Percentiles rank a stretch among this genome's conserved stretches.
These are phyloP conservation scores for Pythium insidiosum DNA, from an alignment of 352 stramenopile genomes.

Conservation along the genomic window DNA sequence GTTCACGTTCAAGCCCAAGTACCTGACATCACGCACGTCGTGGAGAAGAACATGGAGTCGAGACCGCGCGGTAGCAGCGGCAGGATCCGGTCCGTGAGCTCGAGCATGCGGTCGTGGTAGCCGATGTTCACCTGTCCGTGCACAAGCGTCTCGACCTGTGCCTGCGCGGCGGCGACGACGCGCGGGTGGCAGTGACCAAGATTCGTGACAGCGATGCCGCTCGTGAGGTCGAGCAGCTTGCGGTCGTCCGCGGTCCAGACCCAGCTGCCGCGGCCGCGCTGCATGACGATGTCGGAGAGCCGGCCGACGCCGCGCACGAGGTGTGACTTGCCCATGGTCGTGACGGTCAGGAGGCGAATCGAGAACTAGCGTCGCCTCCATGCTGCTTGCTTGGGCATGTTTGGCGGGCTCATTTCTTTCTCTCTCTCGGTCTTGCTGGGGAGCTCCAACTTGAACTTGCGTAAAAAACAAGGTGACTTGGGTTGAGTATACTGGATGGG, in stretches of 20 bases:
- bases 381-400: too few relatives aligned
- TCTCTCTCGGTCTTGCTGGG: too few relatives aligned
- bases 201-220: constrained; percentile 90
- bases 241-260: constrained; percentile 82
- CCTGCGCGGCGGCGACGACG: constrained; percentile 85
- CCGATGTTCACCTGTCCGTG: constrained; percentile 91
- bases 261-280: constrained; percentile 79
- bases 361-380: too few relatives aligned
- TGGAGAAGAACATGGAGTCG: constrained; percentile 89
- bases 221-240: constrained; percentile 91
- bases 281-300: constrained; percentile 83
- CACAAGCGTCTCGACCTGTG: constrained; percentile 84
- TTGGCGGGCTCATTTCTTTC: constrained; percentile 5
- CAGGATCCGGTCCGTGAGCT: constrained; percentile 80
- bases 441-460: constrained; percentile 4
- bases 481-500: too few relatives aligned
- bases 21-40: too few relatives aligned
- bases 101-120: constrained; percentile 89
- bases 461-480: constrained; percentile 7
- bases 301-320: constrained; percentile 68
- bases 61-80: constrained; percentile 70
- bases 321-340: constrained; percentile 58
- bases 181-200: constrained; percentile 90
- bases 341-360: constrained; percentile 1
- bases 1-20: too few relatives aligned